Conservation (phyloP, 495 filamentous ascomycete genomes). For the Achaetomiella virescens region DNA sequence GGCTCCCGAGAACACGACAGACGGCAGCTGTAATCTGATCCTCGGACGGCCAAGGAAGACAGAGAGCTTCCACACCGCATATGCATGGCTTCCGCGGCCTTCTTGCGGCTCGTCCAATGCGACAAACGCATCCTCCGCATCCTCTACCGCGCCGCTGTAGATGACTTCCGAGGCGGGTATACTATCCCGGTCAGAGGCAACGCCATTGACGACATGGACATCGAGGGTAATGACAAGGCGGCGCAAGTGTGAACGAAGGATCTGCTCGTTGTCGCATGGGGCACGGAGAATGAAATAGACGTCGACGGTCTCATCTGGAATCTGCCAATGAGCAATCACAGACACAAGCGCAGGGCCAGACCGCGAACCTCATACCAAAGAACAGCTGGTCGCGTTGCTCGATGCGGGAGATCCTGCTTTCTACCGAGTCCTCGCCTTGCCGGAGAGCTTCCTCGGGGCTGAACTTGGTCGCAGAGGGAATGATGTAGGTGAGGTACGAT, state of each 20-base stretch:
- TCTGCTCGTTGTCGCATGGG: constrained; percentile 53
- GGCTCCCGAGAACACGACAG: constrained; percentile 68
- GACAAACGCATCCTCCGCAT: constrained; percentile 56
- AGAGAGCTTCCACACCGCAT: constrained; percentile 74
- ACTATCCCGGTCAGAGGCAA: constrained; percentile 36
- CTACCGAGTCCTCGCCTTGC: constrained; percentile 32
- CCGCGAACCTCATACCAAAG: constrained; percentile 57
- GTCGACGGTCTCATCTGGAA: constrained; percentile 69
- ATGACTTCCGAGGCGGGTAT: constrained; percentile 58
- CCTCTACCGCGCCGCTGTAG: constrained; percentile 55
- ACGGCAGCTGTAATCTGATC: constrained; percentile 70
- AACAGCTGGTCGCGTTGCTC: constrained; percentile 47
- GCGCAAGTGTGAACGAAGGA: constrained; percentile 53
- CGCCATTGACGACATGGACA: constrained; percentile 60
- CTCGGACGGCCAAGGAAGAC: constrained; percentile 72
- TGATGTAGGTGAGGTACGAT: constrained; percentile 69
- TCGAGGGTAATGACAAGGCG: constrained; percentile 64
- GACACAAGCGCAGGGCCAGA: constrained; percentile 34
- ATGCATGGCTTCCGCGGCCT: constrained; percentile 43
- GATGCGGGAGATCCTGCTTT: constrained; percentile 42
- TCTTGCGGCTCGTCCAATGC: constrained; percentile 51
- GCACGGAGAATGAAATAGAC: constrained; percentile 68
- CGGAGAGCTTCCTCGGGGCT: constrained; percentile 56
- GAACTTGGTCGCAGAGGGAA: constrained; percentile 64
- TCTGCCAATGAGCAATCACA: constrained; percentile 55